A percentile compares a stretch with the other conserved stretches of the same genome.
These are phyloP conservation scores for Acanthamoeba royreba DNA, from an alignment of 208 protist species.

Conservation along the genomic window DNA sequence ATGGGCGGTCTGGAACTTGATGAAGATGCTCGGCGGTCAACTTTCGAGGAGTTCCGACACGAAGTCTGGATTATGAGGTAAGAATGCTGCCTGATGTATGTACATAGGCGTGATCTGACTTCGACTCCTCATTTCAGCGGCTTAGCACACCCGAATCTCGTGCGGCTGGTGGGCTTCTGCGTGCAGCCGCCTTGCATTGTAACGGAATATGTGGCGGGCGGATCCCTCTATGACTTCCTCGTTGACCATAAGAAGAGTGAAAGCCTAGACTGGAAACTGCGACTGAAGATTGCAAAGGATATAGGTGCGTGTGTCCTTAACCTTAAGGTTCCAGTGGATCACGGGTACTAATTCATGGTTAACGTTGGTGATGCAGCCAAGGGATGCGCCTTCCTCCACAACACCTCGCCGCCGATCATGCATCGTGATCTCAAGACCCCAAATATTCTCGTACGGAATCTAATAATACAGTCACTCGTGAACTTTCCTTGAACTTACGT, in stretches of 20 bases:
- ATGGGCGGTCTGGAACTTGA: not conserved
- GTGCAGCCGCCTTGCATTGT: conserved; percentile 46
- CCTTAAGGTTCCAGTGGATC: not conserved
- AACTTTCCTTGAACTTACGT: not conserved
- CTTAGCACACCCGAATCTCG: conserved; percentile 7
- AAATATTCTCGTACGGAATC: not conserved
- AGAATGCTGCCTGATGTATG: too few relatives aligned
- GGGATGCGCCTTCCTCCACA: not conserved
- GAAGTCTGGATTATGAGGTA: conserved; percentile 46
- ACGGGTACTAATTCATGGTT: not conserved
- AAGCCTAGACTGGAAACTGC: not conserved
- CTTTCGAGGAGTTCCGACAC: conserved; percentile 37
- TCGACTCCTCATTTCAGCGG: not conserved
- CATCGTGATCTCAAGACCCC: conserved; percentile 8
- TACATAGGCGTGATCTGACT: not conserved
- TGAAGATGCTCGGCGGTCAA: not conserved
- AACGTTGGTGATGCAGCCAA: not conserved
- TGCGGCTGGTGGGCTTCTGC: not conserved
- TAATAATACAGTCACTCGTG: not conserved
- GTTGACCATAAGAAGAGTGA: not conserved
- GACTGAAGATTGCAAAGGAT: conserved; percentile 36
- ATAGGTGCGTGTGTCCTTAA: not conserved
- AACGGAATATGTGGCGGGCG: not conserved
- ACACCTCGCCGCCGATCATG: not conserved
- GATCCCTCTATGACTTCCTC: conserved; percentile 27